A percentile compares a stretch with the other conserved stretches of the same genome.
Conservation (phyloP, 345 rosid genomes). For the Murraya paniculata region DNA sequence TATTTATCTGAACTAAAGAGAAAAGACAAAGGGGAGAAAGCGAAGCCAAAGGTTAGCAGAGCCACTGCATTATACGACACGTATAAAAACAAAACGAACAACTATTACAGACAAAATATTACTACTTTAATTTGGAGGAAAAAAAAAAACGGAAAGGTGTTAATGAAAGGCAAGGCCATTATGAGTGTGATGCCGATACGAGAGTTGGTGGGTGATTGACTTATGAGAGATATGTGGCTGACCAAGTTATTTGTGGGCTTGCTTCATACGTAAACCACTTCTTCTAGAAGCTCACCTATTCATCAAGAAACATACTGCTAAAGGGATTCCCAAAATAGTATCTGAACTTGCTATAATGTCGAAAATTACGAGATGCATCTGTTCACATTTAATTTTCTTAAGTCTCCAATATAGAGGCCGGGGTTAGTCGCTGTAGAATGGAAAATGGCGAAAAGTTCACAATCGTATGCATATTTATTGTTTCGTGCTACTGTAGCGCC, state of each 20-base stretch:
- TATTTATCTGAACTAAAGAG: no score
- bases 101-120: background rate
- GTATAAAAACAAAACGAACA: background rate
- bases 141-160: background rate
- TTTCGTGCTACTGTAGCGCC: no score
- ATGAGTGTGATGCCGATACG: background rate
- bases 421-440: no score
- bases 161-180: background rate
- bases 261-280: conserved; percentile 8
- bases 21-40: background rate
- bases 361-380: no score
- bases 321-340: background rate
- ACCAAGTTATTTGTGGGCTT: background rate
- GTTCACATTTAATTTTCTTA: background rate
- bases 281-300: conserved; percentile 24
- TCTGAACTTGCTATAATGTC: background rate
- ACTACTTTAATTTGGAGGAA: background rate
- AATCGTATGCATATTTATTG: no score
- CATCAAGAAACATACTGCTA: background rate
- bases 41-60: background rate
- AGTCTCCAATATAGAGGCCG: no score
- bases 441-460: no score
- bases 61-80: background rate
- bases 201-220: conserved; percentile 32
- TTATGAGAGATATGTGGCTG: conserved; percentile 8